Evolutionary conservation across 768 basidiomycete species (phyloP).

Genomic region (Mycena latifolia): DNA sequence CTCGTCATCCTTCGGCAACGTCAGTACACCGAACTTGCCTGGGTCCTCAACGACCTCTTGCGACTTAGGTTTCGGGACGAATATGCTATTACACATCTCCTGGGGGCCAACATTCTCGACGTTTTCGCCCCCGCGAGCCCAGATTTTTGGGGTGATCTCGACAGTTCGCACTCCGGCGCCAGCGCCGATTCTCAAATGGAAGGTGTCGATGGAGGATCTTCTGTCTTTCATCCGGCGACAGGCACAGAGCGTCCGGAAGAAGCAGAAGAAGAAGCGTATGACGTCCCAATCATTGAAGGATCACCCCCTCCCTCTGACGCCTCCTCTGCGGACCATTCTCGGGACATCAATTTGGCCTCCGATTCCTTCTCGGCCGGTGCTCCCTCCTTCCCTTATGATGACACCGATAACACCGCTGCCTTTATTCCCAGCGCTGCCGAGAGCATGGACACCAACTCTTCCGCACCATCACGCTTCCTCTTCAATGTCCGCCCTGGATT

Average conservation of each 20-base stretch:
- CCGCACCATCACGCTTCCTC: neutral
- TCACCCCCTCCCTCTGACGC: no score
- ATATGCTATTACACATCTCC: neutral
- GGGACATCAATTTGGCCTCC: no score
- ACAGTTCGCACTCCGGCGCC: neutral
- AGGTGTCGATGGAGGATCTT: neutral
- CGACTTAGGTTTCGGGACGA: neutral
- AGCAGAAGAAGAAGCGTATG: neutral
- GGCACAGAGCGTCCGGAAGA: neutral
- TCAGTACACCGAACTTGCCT: neutral
- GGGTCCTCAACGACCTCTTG: neutral
- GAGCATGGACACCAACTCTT: neutral
- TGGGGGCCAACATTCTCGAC: constrained; percentile 1
- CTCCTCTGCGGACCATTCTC: no score
- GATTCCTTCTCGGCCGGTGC: no score
- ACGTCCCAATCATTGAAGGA: neutral
- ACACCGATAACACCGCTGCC: neutral
- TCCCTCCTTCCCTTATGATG: neutral
- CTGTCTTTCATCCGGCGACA: neutral
- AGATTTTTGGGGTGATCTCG: neutral
- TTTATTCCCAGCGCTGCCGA: neutral
- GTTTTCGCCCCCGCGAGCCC: neutral
- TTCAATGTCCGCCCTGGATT: neutral
- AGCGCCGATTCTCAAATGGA: neutral
- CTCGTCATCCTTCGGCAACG: neutral